Percentiles rank a stretch among this genome's conserved stretches.
Evolutionary conservation across 345 rosid genomes (phyloP).

Genomic region (Acer saccharum): DNA sequence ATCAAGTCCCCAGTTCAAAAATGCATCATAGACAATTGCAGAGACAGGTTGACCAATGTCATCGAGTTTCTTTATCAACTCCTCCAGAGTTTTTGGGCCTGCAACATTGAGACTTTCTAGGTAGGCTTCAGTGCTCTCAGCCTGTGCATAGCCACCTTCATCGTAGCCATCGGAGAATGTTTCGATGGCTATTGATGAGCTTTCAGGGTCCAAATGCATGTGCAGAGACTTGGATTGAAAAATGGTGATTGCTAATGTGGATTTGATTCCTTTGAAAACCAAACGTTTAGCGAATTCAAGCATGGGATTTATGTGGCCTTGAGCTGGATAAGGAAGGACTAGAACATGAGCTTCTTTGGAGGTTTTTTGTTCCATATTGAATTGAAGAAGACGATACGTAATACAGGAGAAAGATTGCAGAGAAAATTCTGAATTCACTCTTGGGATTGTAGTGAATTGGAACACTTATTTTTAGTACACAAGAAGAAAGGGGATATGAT

Average conservation of each 20-base stretch:
- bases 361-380: background rate
- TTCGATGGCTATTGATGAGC: background rate
- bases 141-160: slow-evolving; percentile 18
- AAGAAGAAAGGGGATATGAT: too few species aligned
- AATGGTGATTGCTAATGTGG: slow-evolving; percentile 5
- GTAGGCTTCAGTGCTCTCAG: slow-evolving; percentile 13
- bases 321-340: slow-evolving; percentile 11
- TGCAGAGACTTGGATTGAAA: slow-evolving; percentile 15
- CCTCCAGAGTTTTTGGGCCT: slow-evolving; percentile 17
- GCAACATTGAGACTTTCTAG: slow-evolving; percentile 8
- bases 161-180: slow-evolving; percentile 36
- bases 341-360: slow-evolving; percentile 8
- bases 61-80: slow-evolving; percentile 22
- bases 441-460: too few species aligned
- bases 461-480: too few species aligned
- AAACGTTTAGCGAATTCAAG: slow-evolving; percentile 23
- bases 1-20: slow-evolving; percentile 33
- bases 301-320: slow-evolving; percentile 29
- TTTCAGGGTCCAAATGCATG: background rate
- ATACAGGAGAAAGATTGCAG: background rate
- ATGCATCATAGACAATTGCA: slow-evolving; percentile 30
- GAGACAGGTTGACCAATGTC: slow-evolving; percentile 14
- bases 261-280: slow-evolving; percentile 10
- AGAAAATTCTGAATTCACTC: too few species aligned
- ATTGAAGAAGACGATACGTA: background rate